These are phyloP conservation scores for Westerdykella sp. DNA, from an alignment of 2,329 filamentous ascomycete species.

Conservation along the genomic window DNA sequence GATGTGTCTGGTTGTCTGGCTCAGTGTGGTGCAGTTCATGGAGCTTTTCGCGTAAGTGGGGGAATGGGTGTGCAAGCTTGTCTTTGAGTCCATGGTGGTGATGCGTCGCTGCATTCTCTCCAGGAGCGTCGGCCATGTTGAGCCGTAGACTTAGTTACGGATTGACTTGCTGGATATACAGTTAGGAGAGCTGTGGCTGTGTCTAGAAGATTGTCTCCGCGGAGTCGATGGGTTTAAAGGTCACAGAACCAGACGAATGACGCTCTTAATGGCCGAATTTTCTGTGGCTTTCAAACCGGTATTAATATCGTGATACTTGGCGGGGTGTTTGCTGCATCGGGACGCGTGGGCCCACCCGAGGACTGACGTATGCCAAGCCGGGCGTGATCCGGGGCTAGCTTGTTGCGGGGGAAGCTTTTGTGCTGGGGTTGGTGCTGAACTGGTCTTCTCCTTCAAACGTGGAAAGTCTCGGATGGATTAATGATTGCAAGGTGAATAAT, in stretches of 20 bases:
- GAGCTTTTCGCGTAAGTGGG: conserved; percentile 40
- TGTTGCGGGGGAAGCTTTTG: too few species aligned
- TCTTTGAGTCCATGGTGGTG: conserved; percentile 26
- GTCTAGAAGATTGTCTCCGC: not conserved
- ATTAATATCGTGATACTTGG: conserved; percentile 5
- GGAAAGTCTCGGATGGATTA: too few species aligned
- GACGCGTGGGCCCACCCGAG: not conserved
- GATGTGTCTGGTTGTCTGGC: not conserved
- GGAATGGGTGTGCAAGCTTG: conserved; percentile 37
- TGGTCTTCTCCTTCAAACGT: too few species aligned
- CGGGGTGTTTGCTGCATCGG: not conserved
- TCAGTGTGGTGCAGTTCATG: conserved; percentile 44
- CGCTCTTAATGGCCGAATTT: too few species aligned
- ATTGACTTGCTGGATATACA: not conserved
- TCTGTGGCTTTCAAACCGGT: not conserved
- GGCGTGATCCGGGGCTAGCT: too few species aligned
- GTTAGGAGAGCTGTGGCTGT: not conserved
- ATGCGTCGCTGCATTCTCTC: conserved; percentile 2
- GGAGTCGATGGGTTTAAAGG: not conserved
- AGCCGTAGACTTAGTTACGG: not conserved
- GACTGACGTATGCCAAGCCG: not conserved
- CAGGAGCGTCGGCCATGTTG: not conserved
- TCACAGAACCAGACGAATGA: not conserved
- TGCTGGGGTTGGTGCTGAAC: too few species aligned
- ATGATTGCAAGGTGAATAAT: too few species aligned